phyloP scores from a whole-genome alignment of 768 basidiomycete species.

The Symmetrospora coprosmae region DNA sequence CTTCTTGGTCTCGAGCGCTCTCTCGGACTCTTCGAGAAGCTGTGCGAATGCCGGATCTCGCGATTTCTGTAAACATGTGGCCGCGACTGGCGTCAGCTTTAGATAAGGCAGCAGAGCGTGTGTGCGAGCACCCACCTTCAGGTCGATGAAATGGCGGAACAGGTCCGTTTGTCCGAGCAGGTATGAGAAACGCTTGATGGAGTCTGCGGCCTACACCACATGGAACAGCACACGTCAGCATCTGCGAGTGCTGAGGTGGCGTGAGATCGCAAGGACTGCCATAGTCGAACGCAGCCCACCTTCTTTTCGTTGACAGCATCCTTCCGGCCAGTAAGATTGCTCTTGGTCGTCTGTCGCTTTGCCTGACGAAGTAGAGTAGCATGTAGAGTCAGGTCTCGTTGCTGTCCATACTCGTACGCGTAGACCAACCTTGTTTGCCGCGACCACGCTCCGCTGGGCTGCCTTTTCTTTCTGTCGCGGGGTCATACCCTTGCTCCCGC shows the following conservation, averaged over 20 bases:
- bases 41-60: slow-evolving; percentile 88
- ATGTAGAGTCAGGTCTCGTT: neutral
- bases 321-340: slow-evolving; percentile 13
- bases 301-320: slow-evolving; percentile 16
- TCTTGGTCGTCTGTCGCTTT: neutral
- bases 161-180: slow-evolving; percentile 95
- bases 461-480: slow-evolving; percentile 18
- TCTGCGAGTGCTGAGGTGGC: neutral
- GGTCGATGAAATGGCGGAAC: slow-evolving; percentile 95
- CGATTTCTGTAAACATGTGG: slow-evolving; percentile 46
- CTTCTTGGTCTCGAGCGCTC: slow-evolving; percentile 47
- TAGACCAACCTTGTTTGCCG: slow-evolving; percentile 5
- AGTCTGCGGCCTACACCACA: slow-evolving; percentile 58
- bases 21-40: slow-evolving; percentile 63
- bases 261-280: too few species aligned
- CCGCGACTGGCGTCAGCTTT: neutral
- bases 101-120: neutral
- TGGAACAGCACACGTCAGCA: neutral
- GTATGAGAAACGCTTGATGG: slow-evolving; percentile 91
- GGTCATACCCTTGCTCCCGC: slow-evolving; percentile 9
- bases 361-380: neutral
- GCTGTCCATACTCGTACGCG: neutral
- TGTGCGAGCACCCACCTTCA: slow-evolving; percentile 51
- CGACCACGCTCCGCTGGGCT: neutral
- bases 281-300: neutral